Conservation (phyloP, 805 yeast species). For the Lipomyces sp. region DNA sequence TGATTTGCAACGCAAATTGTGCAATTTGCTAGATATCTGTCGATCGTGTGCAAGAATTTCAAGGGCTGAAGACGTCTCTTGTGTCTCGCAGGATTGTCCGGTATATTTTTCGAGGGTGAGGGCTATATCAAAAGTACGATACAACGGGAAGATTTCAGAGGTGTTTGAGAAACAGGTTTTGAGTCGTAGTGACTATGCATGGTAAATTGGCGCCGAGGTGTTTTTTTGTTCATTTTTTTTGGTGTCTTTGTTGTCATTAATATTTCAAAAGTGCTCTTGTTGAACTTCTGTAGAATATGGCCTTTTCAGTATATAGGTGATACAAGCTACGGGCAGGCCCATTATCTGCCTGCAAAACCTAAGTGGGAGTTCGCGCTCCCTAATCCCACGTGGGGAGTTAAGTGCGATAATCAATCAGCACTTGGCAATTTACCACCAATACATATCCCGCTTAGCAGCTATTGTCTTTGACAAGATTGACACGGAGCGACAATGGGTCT, state of each 20-base stretch:
- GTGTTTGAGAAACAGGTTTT: slow-evolving; percentile 3
- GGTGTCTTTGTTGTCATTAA: background rate
- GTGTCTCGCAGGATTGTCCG: slow-evolving; percentile 69
- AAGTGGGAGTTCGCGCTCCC: too few species aligned
- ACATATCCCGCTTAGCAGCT: background rate
- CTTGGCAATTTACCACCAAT: background rate
- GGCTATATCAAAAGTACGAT: slow-evolving; percentile 36
- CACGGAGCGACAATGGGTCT: slow-evolving; percentile 16
- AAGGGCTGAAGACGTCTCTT: slow-evolving; percentile 47
- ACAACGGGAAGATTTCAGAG: slow-evolving; percentile 8
- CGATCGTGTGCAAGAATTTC: slow-evolving; percentile 43
- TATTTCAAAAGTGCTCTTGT: background rate
- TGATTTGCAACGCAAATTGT: slow-evolving; percentile 28
- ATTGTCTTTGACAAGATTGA: background rate
- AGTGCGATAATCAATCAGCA: too few species aligned
- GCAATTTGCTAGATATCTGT: slow-evolving; percentile 41
- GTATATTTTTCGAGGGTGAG: slow-evolving; percentile 61
- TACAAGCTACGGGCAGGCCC: too few species aligned
- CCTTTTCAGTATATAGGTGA: too few species aligned
- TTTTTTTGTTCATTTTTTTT: background rate
- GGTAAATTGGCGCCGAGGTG: background rate
- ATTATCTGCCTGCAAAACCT: too few species aligned
- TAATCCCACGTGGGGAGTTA: too few species aligned
- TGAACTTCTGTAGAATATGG: background rate
- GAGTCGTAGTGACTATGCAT: background rate